Percentiles rank a stretch among this genome's conserved stretches.
Conservation (phyloP, 2,329 filamentous ascomycete species). For the Fusarium tuaranense region DNA sequence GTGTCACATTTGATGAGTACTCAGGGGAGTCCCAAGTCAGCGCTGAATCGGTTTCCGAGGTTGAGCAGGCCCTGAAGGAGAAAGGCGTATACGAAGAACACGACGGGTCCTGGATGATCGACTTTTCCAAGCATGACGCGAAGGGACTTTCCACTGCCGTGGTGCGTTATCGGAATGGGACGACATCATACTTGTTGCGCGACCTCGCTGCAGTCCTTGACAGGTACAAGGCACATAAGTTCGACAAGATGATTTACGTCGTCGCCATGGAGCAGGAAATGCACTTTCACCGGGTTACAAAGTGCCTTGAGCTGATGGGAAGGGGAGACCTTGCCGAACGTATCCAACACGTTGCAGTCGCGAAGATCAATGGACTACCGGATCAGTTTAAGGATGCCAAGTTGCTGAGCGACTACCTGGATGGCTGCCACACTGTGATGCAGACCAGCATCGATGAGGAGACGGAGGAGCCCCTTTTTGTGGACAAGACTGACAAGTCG, state of each 20-base stretch:
- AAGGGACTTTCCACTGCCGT: slow-evolving; percentile 77
- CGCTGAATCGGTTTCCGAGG: slow-evolving; percentile 65
- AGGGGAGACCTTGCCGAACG: slow-evolving; percentile 47
- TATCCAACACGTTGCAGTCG: slow-evolving; percentile 59
- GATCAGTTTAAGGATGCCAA: slow-evolving; percentile 25
- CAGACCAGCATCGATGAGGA: slow-evolving; percentile 1
- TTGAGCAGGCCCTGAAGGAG: slow-evolving; percentile 68
- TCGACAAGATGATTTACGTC: slow-evolving; percentile 85
- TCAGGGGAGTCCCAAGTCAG: slow-evolving; percentile 74
- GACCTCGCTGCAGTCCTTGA: slow-evolving; percentile 78
- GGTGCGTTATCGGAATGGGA: slow-evolving; percentile 67
- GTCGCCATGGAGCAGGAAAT: slow-evolving; percentile 78
- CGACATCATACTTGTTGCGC: slow-evolving; percentile 68
- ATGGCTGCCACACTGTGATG: slow-evolving; percentile 15
- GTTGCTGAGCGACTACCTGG: slow-evolving; percentile 39
- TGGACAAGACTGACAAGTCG: slow-evolving; percentile 26
- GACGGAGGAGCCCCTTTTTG: slow-evolving; percentile 14
- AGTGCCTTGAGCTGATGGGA: slow-evolving; percentile 57
- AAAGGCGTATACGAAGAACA: slow-evolving; percentile 72
- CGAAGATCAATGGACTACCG: slow-evolving; percentile 60
- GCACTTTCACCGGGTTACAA: slow-evolving; percentile 79
- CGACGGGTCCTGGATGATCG: slow-evolving; percentile 75
- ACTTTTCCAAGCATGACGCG: slow-evolving; percentile 78
- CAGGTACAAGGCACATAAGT: slow-evolving; percentile 68
- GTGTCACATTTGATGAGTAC: slow-evolving; percentile 69